Base-by-base conservation (phyloP, 495 filamentous ascomycete species). In the Glutinoglossum americanum region DNA sequence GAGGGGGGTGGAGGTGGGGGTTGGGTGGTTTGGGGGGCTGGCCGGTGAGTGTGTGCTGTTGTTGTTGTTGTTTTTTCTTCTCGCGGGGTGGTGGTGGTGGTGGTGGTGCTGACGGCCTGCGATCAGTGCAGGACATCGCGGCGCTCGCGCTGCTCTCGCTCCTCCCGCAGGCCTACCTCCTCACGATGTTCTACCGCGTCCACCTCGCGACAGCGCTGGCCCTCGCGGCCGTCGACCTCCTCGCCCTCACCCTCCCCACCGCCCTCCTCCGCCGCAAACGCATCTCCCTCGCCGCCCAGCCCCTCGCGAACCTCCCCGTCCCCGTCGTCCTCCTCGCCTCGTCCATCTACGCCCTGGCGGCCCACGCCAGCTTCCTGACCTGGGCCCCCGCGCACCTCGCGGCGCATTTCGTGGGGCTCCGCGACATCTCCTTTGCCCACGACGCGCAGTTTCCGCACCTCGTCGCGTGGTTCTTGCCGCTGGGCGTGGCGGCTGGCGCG, bases 161-260 rank as follows among this genome's bases (percentile, higher is more conserved):
- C 67, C 73, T 82, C 11, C 88, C 88, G 33, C 76, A 75, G 54
- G 76, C 80, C 61, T 80, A 79, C 60, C 80, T 95, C 49, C 71
- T 89, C 35, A 71, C 71, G 27, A 77, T 76, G 62, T 93, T 89
- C 74, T 94, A 90, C 73, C 65, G 69, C 17, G 71, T 89, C 56
- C 74, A 77, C 6, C 71, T 76, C 9, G 68, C 67, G 51, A 80
- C 84, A 9, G 68, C 79, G 21, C 61, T 76, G 44, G 65, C 72
- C 19, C 76, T 76, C 28, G 76, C 84, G 57, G 62, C 64, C 9
- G 81, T 88, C 61, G 83, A 87, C 57, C 65, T 84, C 51, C 61
- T 81, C 61, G 76, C 85, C 8, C 79, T 76, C 23, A 78, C 76
- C 51, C 64, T 87, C 44, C 86, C 89, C 5, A 85, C 90, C 66